phyloP scores from a whole-genome alignment of 2,329 filamentous ascomycete genomes.

The Eutypella sp. region DNA sequence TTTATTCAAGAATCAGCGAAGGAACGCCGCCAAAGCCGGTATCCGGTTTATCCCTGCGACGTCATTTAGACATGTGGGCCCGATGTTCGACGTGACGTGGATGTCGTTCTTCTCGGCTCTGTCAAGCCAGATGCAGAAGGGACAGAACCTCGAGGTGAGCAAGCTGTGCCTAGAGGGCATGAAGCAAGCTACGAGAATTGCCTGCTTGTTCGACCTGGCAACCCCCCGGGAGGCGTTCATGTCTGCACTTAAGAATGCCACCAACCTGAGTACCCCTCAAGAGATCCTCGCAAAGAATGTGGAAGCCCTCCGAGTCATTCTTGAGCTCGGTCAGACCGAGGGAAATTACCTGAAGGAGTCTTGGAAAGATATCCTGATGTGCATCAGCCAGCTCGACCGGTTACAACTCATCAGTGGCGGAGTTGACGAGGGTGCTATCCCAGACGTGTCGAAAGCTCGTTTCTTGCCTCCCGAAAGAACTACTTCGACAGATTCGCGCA shows the following conservation, averaged over 20 bases:
- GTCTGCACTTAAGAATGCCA: conserved; percentile 85
- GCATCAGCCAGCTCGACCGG: conserved; percentile 90
- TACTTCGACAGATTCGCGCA: conserved; percentile 54
- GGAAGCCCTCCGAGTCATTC: conserved; percentile 83
- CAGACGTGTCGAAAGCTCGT: conserved; percentile 82
- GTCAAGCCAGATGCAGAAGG: conserved; percentile 88
- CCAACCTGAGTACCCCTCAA: conserved; percentile 90
- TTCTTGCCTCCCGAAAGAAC: conserved; percentile 58
- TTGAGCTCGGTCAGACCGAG: conserved; percentile 89
- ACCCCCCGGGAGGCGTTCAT: conserved; percentile 96
- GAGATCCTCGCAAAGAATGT: conserved; percentile 97
- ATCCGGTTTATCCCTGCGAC: conserved; percentile 85
- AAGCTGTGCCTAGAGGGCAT: conserved; percentile 92
- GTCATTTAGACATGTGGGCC: conserved; percentile 89
- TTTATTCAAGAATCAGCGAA: conserved; percentile 82
- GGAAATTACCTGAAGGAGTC: conserved; percentile 84
- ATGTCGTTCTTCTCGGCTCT: conserved; percentile 97
- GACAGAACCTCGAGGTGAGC: conserved; percentile 87
- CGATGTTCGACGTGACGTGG: conserved; percentile 99
- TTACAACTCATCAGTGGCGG: conserved; percentile 93
- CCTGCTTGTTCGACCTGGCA: conserved; percentile 87
- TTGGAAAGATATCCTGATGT: conserved; percentile 93
- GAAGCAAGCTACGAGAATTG: conserved; percentile 87
- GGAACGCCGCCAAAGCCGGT: conserved; percentile 65
- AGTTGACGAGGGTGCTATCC: conserved; percentile 86